Percentiles rank a stretch among this genome's conserved stretches.
phyloP scores from a whole-genome alignment of 2,329 filamentous ascomycete genomes.

The Fusarium penzigii region DNA sequence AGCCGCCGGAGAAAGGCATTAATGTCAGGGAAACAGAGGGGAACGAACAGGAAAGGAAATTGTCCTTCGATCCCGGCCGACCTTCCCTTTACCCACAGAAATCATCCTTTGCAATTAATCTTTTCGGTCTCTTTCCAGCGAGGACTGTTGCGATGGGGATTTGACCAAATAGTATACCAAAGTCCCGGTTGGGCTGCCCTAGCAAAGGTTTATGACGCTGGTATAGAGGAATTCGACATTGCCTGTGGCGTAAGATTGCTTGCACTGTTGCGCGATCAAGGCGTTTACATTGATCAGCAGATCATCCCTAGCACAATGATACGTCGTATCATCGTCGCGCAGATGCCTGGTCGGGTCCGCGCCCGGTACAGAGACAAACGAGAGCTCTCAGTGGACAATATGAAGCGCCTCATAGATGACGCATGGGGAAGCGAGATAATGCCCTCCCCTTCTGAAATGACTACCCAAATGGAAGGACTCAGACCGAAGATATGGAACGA shows the following conservation, averaged over 20 bases:
- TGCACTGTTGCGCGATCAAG: constrained; percentile 35
- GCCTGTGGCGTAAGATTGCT: constrained; percentile 40
- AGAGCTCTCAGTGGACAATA: constrained; percentile 31
- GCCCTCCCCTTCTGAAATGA: constrained; percentile 22
- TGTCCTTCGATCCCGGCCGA: constrained; percentile 38
- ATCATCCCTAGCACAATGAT: constrained; percentile 32
- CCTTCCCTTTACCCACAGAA: constrained; percentile 40
- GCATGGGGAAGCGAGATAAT: constrained; percentile 38
- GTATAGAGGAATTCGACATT: constrained; percentile 32
- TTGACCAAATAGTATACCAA: constrained; percentile 38
- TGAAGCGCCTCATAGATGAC: constrained; percentile 35
- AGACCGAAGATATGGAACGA: constrained; percentile 33
- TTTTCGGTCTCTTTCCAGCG: constrained; percentile 44
- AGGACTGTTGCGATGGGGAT: constrained; percentile 47
- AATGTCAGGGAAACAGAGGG: no score
- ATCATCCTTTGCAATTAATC: constrained; percentile 50
- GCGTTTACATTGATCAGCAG: constrained; percentile 37
- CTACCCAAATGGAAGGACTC: constrained; percentile 30
- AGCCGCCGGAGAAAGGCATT: background rate
- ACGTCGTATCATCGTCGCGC: constrained; percentile 32
- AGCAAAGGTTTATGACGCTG: constrained; percentile 5
- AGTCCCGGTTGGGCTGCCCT: constrained; percentile 16
- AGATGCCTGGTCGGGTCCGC: constrained; percentile 30
- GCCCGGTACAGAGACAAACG: constrained; percentile 32
- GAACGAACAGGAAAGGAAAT: background rate